These are phyloP conservation scores for Mycena kentingensis DNA, from an alignment of 768 basidiomycete genomes.

Conservation along the genomic window DNA sequence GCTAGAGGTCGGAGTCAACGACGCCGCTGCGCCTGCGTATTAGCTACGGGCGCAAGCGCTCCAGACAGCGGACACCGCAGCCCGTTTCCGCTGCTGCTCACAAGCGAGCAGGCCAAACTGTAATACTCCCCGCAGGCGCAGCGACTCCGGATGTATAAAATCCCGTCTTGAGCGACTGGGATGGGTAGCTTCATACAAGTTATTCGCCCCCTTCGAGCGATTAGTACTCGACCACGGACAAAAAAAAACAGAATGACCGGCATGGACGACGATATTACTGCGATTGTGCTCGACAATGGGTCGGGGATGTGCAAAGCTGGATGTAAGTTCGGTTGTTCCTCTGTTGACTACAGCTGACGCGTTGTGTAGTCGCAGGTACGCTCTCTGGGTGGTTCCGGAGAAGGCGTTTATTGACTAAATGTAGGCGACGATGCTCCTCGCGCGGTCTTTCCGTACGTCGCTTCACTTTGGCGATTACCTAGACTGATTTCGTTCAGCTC, in stretches of 20 bases:
- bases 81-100: too few species aligned
- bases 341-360: not conserved
- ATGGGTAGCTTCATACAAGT: too few species aligned
- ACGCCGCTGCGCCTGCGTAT: too few species aligned
- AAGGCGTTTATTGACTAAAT: constrained; percentile 20
- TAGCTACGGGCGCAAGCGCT: too few species aligned
- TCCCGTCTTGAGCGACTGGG: too few species aligned
- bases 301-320: constrained; percentile 91
- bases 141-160: too few species aligned
- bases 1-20: too few species aligned
- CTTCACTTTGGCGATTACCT: not conserved
- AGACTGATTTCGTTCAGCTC: constrained; percentile 46
- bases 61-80: too few species aligned
- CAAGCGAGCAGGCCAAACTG: too few species aligned
- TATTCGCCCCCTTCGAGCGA: too few species aligned
- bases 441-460: constrained; percentile 74
- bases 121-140: too few species aligned
- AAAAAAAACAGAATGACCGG: constrained; percentile 15
- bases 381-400: not conserved
- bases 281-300: constrained; percentile 69
- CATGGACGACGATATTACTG: constrained; percentile 68
- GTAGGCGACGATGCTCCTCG: constrained; percentile 65
- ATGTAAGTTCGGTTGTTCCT: constrained; percentile 43
- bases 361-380: not conserved
- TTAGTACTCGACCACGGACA: too few species aligned